Evolutionary conservation across 1,284 basidiomycete genomes (phyloP).

Genomic region (Ceratobasidium papillatum): DNA sequence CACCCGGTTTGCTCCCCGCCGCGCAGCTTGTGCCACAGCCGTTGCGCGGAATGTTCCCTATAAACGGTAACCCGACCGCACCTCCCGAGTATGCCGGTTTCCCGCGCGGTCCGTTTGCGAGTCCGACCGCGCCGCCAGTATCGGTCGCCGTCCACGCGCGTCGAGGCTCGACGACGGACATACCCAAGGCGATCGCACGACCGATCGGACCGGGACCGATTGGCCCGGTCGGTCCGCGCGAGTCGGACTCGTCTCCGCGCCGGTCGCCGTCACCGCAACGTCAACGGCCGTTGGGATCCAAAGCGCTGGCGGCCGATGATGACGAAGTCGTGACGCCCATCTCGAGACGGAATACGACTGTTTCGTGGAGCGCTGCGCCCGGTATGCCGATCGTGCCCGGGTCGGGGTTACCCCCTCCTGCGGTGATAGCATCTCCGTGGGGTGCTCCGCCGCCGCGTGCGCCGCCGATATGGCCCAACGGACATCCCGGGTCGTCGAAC

Average conservation of each 20-base stretch:
- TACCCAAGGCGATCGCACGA: conserved; percentile 30
- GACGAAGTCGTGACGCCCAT: conserved; percentile 36
- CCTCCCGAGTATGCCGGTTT: conserved; percentile 30
- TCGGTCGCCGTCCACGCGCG: conserved; percentile 11
- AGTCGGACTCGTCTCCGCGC: conserved; percentile 14
- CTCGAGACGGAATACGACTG: conserved; percentile 27
- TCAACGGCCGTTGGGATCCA: conserved; percentile 27
- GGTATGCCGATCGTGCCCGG: not conserved
- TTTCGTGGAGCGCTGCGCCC: conserved; percentile 26
- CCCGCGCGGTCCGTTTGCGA: conserved; percentile 28
- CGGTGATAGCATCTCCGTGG: conserved; percentile 18
- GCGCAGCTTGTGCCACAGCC: conserved; percentile 27
- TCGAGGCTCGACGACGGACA: conserved; percentile 30
- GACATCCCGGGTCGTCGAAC: conserved; percentile 9
- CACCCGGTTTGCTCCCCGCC: conserved; percentile 23
- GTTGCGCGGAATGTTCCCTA: conserved; percentile 28
- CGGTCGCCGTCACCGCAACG: conserved; percentile 24
- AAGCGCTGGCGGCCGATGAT: conserved; percentile 36
- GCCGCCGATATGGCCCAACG: conserved; percentile 35
- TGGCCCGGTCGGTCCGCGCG: conserved; percentile 12
- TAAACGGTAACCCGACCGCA: conserved; percentile 9
- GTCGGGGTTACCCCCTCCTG: not conserved
- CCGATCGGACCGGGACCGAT: conserved; percentile 21
- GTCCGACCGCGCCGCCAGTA: conserved; percentile 25
- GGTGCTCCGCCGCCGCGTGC: conserved; percentile 7